Evolutionary conservation across 805 yeast genomes (phyloP).

Genomic region (Saccharomycopsis fodiens): DNA sequence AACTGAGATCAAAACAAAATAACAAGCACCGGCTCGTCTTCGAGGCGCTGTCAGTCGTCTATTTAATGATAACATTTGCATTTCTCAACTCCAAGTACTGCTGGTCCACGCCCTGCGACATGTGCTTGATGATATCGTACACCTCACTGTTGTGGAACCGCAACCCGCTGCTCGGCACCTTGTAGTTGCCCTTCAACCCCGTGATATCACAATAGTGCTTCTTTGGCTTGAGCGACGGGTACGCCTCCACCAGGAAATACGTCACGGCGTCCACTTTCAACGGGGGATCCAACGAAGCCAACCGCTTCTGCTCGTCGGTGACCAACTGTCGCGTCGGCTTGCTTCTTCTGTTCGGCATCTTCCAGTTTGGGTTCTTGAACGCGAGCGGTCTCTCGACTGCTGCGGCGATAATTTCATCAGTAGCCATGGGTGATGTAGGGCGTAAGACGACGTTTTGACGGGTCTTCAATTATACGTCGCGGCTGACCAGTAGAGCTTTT

Average conservation of each 20-base stretch:
- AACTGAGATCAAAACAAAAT: no score
- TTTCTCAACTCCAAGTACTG: constrained; percentile 81
- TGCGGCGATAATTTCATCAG: constrained; percentile 12
- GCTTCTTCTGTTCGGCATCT: constrained; percentile 50
- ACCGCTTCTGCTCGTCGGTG: constrained; percentile 70
- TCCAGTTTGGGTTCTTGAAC: constrained; percentile 55
- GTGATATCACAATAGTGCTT: constrained; percentile 91
- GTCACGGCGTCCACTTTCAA: constrained; percentile 45
- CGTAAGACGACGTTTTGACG: neutral
- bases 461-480: no score
- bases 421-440: constrained; percentile 1
- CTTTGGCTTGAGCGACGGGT: constrained; percentile 76
- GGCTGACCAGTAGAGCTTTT: no score
- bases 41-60: no score
- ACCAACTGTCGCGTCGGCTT: constrained; percentile 68
- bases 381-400: constrained; percentile 33
- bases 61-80: no score
- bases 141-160: constrained; percentile 81
- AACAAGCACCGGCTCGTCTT: no score
- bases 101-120: constrained; percentile 91
- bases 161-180: constrained; percentile 64
- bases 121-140: constrained; percentile 58
- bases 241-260: constrained; percentile 66
- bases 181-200: constrained; percentile 74
- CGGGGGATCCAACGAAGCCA: constrained; percentile 26